Evolutionary conservation across 495 filamentous ascomycete species (phyloP), one percentile per base, ranked within the genome.

Genomic region (Paragyromitra xinjiangensis): DNA sequence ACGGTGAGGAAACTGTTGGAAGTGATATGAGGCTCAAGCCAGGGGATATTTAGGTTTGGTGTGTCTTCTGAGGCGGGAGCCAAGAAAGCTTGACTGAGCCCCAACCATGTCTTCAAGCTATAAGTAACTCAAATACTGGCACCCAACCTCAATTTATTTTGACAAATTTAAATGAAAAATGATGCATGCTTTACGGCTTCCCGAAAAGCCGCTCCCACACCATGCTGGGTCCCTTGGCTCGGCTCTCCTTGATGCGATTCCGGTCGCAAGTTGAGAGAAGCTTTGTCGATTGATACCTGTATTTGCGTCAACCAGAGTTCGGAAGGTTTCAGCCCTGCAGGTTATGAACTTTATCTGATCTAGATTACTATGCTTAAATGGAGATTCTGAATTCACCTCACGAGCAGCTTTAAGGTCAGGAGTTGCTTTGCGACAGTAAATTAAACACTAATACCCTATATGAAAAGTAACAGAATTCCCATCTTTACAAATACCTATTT

Each of bases 291-390:
- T 7, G 3, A 53, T 53, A 53, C 44, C 45, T 16, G 14, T 14
- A 16, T 34, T 14, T 58, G 8, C 14, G 9, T 14, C 22, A 34
- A 29, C 55, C 55, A 26, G 22, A 58, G 55, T 19, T 53, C 7
- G 55, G 55, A 24, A 14, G 19, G 65, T 68, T 68, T 68, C 65
- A 68, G 65, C 42, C 29, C 19, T 55, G 34, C 44, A 53, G 45
- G 42, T 11, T 53, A 24, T n/a, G 6, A 8, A 58, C 24, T 56
- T 39, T 51, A 34, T 69, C n/a, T 53, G 22, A 53, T 19, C 16
- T 22, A 53, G 19, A 53, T 53, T 53, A 19, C 50, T 19, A 9
- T 26, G 22, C 24, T 34, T 45, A 2, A 45, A 45, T 3, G 7
- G 12, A 9, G 29, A 34, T 3, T 3, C 29, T 9, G 9, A 16